Evolutionary conservation across 2,329 filamentous ascomycete species (phyloP).

Genomic region (Coniochaeta sp.): DNA sequence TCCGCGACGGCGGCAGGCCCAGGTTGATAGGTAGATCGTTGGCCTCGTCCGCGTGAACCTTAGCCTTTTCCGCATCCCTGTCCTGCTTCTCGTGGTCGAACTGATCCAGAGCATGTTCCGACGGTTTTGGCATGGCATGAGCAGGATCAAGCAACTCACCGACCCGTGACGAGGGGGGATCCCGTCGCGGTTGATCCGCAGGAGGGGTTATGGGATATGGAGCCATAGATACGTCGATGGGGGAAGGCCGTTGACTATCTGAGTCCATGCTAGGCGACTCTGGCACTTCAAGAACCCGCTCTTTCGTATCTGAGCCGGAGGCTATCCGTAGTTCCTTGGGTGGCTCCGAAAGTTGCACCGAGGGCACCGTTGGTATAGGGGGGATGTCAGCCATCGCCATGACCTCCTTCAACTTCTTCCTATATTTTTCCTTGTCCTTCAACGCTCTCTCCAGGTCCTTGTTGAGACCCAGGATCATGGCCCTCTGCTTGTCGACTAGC

Average conservation of each 20-base stretch:
- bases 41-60: conserved; percentile 37
- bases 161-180: conserved; percentile 33
- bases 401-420: conserved; percentile 79
- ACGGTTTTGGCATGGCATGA: conserved; percentile 52
- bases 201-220: conserved; percentile 61
- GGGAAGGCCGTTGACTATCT: conserved; percentile 45
- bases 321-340: conserved; percentile 9
- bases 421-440: conserved; percentile 92
- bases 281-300: conserved; percentile 27
- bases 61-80: conserved; percentile 33
- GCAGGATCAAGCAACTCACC: conserved; percentile 46
- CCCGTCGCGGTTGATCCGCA: conserved; percentile 35
- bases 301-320: conserved; percentile 18
- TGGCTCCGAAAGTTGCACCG: conserved; percentile 6
- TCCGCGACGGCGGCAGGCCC: conserved; percentile 48
- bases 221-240: conserved; percentile 51
- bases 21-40: conserved; percentile 43
- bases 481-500: conserved; percentile 89
- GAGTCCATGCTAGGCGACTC: conserved; percentile 43
- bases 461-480: conserved; percentile 89
- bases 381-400: conserved; percentile 33
- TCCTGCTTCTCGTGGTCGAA: conserved; percentile 50
- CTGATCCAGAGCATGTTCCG: conserved; percentile 50
- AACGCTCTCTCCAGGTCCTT: conserved; percentile 86
- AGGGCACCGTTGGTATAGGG: conserved; percentile 11